Base-by-base conservation (phyloP, 108 stramenopile species). In the Skeletonema grethae region DNA sequence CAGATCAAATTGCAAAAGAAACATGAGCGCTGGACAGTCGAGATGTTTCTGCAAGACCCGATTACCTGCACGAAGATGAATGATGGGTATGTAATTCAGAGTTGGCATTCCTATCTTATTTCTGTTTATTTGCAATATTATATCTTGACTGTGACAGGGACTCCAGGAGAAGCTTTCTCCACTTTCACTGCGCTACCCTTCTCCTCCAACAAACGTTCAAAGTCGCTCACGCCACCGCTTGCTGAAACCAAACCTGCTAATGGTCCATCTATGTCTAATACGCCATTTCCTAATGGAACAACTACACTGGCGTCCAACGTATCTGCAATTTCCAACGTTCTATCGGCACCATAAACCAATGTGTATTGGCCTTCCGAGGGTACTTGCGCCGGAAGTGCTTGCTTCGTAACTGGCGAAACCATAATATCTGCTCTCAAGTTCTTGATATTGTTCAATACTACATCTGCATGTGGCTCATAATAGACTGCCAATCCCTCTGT, bases 391-490 rank as follows among this genome's bases (percentile, higher is more conserved):
- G 76, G 76, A 1, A 85, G 61, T 12, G 77, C 55, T 60, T 85
- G 85, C 24, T 65, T 57, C 6, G 61, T 72, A 18, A 83, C 73
- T 4, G 85, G 85, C 11, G 82, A 73, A 34, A 85, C 69, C 62
- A 80, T 68, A 25, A 83, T 58, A 36, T 85, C 55, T 11, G 73
- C 82, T 50, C 68, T 70, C 20, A 61, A 16, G 15, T 59, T 16
- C 36, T 29, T 22, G 12, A 73, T 62, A 29, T 70, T 59, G 20
- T 63, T 36, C 34, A 77, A 32, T 20, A 70, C 25, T 9, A 76
- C 62, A 56, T 86, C 85, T 15, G 64, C 82, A 39, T 86, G 85
- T 5, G 85, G 85, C 41, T 86, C 85, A 22, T 81, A 81, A 57
- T 86, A 86, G 7, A 86, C 55, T 20, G 79, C 77, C n/a, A 70